Percentiles rank a stretch among this genome's conserved stretches.
phyloP scores from a whole-genome alignment of 2,329 filamentous ascomycete species.

The Cytospora mali region DNA sequence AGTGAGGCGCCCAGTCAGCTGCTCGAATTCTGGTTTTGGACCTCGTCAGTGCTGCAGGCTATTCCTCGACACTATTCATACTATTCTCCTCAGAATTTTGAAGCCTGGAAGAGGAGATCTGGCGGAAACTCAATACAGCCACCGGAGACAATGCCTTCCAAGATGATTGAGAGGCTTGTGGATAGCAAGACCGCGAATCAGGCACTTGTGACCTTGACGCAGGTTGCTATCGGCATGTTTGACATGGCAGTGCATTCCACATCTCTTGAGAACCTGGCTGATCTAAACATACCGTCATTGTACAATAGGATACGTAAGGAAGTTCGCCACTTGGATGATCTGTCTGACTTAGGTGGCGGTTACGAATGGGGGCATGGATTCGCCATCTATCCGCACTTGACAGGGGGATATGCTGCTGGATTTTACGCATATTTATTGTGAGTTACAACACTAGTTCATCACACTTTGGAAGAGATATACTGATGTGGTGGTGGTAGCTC shows the following conservation, averaged over 20 bases:
- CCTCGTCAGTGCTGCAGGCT: slow-evolving; percentile 10
- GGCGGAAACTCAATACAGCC: background rate
- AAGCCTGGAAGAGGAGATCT: slow-evolving; percentile 35
- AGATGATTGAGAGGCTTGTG: background rate
- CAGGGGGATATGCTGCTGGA: slow-evolving; percentile 59
- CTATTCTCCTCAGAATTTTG: slow-evolving; percentile 51
- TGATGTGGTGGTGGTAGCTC: slow-evolving; percentile 25
- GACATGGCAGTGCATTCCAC: slow-evolving; percentile 57
- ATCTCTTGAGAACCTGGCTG: slow-evolving; percentile 46
- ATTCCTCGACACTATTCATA: slow-evolving; percentile 29
- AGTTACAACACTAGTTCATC: slow-evolving; percentile 9
- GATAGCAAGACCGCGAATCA: background rate
- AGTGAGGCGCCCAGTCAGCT: slow-evolving; percentile 20
- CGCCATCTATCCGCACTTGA: slow-evolving; percentile 55
- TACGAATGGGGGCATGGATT: slow-evolving; percentile 54
- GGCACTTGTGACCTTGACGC: slow-evolving; percentile 43
- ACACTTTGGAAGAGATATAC: slow-evolving; percentile 16
- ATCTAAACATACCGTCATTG: slow-evolving; percentile 49
- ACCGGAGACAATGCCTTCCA: background rate
- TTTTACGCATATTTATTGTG: slow-evolving; percentile 57
- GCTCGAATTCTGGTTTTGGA: slow-evolving; percentile 23
- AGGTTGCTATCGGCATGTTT: slow-evolving; percentile 57
- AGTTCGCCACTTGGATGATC: slow-evolving; percentile 51
- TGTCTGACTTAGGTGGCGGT: slow-evolving; percentile 46
- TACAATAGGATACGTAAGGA: slow-evolving; percentile 55